phyloP scores from a whole-genome alignment of 1,284 basidiomycete genomes.

The Apiotrichum porosum region DNA sequence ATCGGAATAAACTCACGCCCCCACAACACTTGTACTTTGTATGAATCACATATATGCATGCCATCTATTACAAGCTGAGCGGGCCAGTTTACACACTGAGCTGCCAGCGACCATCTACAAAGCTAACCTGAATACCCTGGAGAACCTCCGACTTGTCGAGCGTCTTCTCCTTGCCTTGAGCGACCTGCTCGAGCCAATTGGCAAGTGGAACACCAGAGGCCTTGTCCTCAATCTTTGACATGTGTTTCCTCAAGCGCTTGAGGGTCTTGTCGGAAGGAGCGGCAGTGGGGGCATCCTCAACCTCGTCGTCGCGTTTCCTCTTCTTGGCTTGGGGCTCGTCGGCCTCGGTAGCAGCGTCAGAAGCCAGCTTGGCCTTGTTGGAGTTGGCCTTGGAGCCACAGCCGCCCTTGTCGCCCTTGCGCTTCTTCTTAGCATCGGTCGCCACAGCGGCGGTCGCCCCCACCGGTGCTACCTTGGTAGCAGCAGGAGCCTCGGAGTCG shows the following conservation, averaged over 20 bases:
- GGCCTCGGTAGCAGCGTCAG: not conserved
- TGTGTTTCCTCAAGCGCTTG: slow-evolving; percentile 39
- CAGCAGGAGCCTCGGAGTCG: slow-evolving; percentile 4
- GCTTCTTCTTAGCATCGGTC: slow-evolving; percentile 21
- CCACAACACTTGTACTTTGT: slow-evolving; percentile 5
- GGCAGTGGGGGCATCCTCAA: not conserved
- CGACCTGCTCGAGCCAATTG: slow-evolving; percentile 21
- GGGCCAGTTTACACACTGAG: slow-evolving; percentile 19
- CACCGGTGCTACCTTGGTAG: no score
- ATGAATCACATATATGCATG: slow-evolving; percentile 15
- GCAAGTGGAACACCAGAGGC: slow-evolving; percentile 8
- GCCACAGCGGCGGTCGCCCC: not conserved
- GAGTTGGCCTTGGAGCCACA: slow-evolving; percentile 46
- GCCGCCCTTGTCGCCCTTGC: slow-evolving; percentile 48
- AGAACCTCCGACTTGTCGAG: slow-evolving; percentile 29
- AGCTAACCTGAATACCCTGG: slow-evolving; percentile 24
- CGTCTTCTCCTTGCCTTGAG: slow-evolving; percentile 28
- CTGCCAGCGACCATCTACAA: slow-evolving; percentile 31
- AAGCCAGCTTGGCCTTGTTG: slow-evolving; percentile 24
- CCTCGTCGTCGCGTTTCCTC: slow-evolving; percentile 27
- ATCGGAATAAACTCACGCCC: not conserved
- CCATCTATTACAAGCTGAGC: slow-evolving; percentile 1
- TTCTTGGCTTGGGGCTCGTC: slow-evolving; percentile 33
- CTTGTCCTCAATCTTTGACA: slow-evolving; percentile 28
- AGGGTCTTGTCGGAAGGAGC: slow-evolving; percentile 28